A percentile compares a stretch with the other conserved stretches of the same genome.
Conservation (phyloP, 2,329 filamentous ascomycete species). For the Mycosphaerella arachidis region DNA sequence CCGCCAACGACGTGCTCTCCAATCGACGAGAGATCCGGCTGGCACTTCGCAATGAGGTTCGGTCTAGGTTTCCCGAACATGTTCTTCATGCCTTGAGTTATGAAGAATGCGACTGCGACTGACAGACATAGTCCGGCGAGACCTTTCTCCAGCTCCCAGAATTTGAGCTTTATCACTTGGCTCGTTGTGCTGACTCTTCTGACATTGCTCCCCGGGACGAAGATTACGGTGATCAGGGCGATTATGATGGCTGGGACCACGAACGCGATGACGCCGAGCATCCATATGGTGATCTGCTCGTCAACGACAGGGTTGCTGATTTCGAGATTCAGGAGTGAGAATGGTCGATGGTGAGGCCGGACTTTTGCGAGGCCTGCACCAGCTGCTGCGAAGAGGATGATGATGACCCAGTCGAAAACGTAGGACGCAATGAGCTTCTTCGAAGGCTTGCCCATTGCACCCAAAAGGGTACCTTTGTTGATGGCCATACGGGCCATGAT, state of each 20-base stretch:
- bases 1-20: conserved; percentile 59
- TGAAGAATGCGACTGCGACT: conserved; percentile 67
- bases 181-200: conserved; percentile 32
- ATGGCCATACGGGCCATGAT: conserved; percentile 1
- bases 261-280: conserved; percentile 61
- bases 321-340: conserved; percentile 66
- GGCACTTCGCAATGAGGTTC: conserved; percentile 64
- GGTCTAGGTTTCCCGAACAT: conserved; percentile 44
- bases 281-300: conserved; percentile 66
- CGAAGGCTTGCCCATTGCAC: conserved; percentile 12
- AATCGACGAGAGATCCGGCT: conserved; percentile 66
- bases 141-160: conserved; percentile 85
- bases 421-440: conserved; percentile 58
- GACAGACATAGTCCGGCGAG: conserved; percentile 77
- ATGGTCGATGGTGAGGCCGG: conserved; percentile 64
- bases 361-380: conserved; percentile 48
- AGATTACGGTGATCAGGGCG: conserved; percentile 59
- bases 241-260: conserved; percentile 65
- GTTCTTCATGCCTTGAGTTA: conserved; percentile 82
- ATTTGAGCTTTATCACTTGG: conserved; percentile 71
- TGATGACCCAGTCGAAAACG: conserved; percentile 68
- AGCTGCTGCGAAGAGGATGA: conserved; percentile 40
- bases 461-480: conserved; percentile 9
- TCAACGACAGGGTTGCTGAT: conserved; percentile 73
- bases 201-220: conserved; percentile 68